Conservation (phyloP, 1,139 yeast species). For the Candida smagusa region DNA sequence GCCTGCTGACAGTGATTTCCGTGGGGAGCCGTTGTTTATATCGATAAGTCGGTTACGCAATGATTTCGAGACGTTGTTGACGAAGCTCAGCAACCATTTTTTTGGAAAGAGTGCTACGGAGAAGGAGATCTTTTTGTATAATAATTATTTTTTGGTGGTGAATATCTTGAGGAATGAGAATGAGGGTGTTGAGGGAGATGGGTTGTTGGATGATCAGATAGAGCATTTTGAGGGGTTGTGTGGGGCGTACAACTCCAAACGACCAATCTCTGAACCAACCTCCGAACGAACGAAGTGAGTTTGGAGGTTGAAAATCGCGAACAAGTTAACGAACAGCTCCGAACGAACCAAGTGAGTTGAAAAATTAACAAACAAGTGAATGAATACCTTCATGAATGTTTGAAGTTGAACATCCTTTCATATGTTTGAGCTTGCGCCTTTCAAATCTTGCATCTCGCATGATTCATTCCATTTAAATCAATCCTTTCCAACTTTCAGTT, state of each 20-base stretch:
- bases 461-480: too few relatives aligned
- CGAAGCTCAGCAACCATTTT: conserved; percentile 54
- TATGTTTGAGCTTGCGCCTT: too few relatives aligned
- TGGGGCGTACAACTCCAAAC: conserved; percentile 64
- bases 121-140: conserved; percentile 69
- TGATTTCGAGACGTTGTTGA: conserved; percentile 76
- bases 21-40: conserved; percentile 69
- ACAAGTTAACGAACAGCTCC: too few relatives aligned
- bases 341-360: too few relatives aligned
- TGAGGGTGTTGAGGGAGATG: conserved; percentile 35
- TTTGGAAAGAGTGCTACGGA: conserved; percentile 40
- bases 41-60: conserved; percentile 67
- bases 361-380: too few relatives aligned
- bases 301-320: too few relatives aligned
- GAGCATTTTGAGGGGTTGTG: conserved; percentile 61
- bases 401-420: too few relatives aligned
- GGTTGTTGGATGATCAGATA: conserved; percentile 53
- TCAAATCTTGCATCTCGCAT: too few relatives aligned
- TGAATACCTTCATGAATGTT: too few relatives aligned
- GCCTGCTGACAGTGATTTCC: conserved; percentile 17
- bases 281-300: too few relatives aligned
- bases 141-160: conserved; percentile 62
- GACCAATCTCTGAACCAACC: too few relatives aligned
- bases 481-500: too few relatives aligned
- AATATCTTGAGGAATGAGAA: conserved; percentile 48